Base-by-base conservation (phyloP, 1,284 basidiomycete genomes). In the Sanghuangporus sanghuang region DNA sequence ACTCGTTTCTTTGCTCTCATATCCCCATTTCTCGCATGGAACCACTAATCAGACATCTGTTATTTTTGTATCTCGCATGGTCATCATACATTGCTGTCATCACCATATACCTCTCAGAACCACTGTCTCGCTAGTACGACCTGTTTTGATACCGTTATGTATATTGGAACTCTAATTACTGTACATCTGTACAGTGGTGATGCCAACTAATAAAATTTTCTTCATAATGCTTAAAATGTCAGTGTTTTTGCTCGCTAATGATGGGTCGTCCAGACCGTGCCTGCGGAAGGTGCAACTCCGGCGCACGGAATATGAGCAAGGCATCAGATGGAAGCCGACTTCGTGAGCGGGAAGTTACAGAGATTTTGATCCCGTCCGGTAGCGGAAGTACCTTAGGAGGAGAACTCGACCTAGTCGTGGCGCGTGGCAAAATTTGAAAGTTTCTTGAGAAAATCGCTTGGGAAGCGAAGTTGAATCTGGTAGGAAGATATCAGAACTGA, bases 111-210 rank as follows among this genome's bases (percentile, higher is more conserved):
- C 46, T 46, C 16, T 23, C 36, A 32, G 27, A 32, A 23, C 32
- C 48, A 39, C 35, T 52, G 58, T 60, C 58, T 60, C 58, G 58
- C 18, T 60, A 60, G 58, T 14, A 23, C n/a, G 36, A 50, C 35
- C 48, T 35, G 12, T 14, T 27, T 42, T 35, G 18, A 46, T 40
- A n/a, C 36, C 40, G n/a, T 38, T 60, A 52, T 52, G 36, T 52
- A 53, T 50, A 60, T 3, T 44, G 35, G n/a, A 39, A 36, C 39
- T 21, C 38, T 60, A 60, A 32, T 60, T 52, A 54, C 32, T 38
- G 36, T 35, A 36, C 53, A 54, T 58, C 12, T 6, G 35, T 6
- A 40, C 6, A 14, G 16, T 53, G 49, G n/a, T 52, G 58, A 52
- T 46, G 9, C 48, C 21, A 39, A 60, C 49, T 18, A 39, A 27